These are phyloP conservation scores for Cicer chorassanicum DNA, from an alignment of 306 rosid species.

Conservation along the genomic window DNA sequence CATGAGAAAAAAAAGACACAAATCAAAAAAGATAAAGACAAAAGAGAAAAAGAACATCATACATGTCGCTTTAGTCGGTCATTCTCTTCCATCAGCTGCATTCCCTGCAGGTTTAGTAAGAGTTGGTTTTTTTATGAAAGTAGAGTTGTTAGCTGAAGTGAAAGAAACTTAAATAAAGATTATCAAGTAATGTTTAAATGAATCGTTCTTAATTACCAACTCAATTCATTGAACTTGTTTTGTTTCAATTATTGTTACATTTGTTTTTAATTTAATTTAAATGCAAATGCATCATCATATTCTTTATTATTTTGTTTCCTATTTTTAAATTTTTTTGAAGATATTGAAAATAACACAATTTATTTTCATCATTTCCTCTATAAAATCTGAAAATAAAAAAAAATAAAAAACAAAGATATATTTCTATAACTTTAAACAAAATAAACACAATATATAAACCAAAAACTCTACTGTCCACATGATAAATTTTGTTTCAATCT, in stretches of 20 bases:
- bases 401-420: no score
- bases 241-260: background rate
- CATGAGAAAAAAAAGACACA: slow-evolving; percentile 6
- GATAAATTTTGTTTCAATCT: no score
- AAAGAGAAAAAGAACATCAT: slow-evolving; percentile 1
- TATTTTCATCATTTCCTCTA: background rate
- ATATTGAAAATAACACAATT: background rate
- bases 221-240: background rate
- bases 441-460: no score
- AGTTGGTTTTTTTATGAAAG: background rate
- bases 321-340: background rate
- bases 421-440: no score
- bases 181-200: background rate
- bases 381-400: background rate
- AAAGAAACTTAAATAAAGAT: background rate
- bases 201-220: background rate
- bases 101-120: slow-evolving; percentile 57
- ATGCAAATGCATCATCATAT: no score
- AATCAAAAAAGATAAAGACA: background rate
- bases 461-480: no score
- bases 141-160: background rate
- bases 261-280: no score
- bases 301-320: no score
- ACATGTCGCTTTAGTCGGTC: slow-evolving; percentile 70
- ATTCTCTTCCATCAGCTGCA: slow-evolving; percentile 73